Conservation (phyloP, 768 basidiomycete genomes). For the Candolleomyces aberdarensis region DNA sequence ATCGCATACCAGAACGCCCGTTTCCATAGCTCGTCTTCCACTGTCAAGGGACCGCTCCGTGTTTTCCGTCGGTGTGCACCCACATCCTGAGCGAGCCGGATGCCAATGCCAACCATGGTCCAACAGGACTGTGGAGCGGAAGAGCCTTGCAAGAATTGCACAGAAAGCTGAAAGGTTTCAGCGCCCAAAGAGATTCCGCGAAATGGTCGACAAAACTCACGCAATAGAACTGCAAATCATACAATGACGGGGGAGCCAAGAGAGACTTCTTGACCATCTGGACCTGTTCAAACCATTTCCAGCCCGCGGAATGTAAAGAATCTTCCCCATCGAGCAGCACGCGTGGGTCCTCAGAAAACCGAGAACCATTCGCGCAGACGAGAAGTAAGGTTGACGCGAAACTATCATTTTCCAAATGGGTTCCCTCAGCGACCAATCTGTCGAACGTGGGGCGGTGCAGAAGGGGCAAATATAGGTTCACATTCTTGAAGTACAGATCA, state of each 20-base stretch:
- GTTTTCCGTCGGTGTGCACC: slow-evolving; percentile 60
- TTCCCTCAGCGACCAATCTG: slow-evolving; percentile 39
- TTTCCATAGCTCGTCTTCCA: slow-evolving; percentile 75
- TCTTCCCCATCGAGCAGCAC: slow-evolving; percentile 40
- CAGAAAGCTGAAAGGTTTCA: slow-evolving; percentile 39
- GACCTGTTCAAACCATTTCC: slow-evolving; percentile 69
- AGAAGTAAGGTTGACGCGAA: slow-evolving; percentile 65
- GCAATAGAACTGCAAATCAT: slow-evolving; percentile 70
- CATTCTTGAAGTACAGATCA: slow-evolving; percentile 58
- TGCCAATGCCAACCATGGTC: slow-evolving; percentile 67
- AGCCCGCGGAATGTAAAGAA: slow-evolving; percentile 48
- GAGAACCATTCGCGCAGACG: slow-evolving; percentile 68
- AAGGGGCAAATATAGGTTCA: slow-evolving; percentile 62
- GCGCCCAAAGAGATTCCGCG: not conserved
- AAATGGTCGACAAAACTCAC: slow-evolving; percentile 28
- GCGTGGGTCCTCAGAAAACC: slow-evolving; percentile 55
- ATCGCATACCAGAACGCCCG: slow-evolving; percentile 56
- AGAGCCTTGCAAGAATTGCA: slow-evolving; percentile 52
- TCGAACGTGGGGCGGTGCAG: slow-evolving; percentile 74
- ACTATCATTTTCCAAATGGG: slow-evolving; percentile 45
- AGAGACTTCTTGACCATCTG: slow-evolving; percentile 61
- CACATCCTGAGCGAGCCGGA: slow-evolving; percentile 75
- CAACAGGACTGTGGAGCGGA: slow-evolving; percentile 64
- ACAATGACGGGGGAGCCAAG: slow-evolving; percentile 62
- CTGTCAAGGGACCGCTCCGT: slow-evolving; percentile 29